Evolutionary conservation across 169 alveolate genomes (phyloP).

Genomic region (Plasmodium ovale): DNA sequence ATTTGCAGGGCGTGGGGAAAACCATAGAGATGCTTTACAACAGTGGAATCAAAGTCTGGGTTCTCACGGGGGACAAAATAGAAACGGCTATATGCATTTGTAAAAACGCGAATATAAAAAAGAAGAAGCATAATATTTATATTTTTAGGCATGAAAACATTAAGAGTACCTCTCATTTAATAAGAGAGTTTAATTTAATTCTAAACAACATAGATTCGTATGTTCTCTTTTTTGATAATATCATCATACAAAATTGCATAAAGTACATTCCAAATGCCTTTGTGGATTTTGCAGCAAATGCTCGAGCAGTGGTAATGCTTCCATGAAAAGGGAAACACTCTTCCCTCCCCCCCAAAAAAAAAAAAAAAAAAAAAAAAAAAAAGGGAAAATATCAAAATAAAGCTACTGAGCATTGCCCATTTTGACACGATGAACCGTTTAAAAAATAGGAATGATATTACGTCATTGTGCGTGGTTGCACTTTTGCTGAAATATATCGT

Average conservation of each 20-base stretch:
- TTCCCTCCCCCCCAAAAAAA: not conserved
- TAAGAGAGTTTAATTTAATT: slow-evolving; percentile 67
- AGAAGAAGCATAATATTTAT: slow-evolving; percentile 81
- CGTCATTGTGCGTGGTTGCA: too few relatives aligned
- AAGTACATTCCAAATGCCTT: slow-evolving; percentile 68
- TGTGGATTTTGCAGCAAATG: slow-evolving; percentile 71
- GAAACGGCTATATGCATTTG: slow-evolving; percentile 99
- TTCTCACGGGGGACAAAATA: slow-evolving; percentile 99
- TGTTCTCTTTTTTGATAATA: slow-evolving; percentile 66
- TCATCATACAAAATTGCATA: slow-evolving; percentile 68
- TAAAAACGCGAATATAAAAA: slow-evolving; percentile 95
- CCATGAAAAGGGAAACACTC: too few relatives aligned
- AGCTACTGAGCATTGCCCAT: too few relatives aligned
- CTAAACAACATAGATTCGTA: slow-evolving; percentile 62
- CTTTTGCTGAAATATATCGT: too few relatives aligned
- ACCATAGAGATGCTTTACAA: slow-evolving; percentile 95
- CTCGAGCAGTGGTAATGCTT: slow-evolving; percentile 77
- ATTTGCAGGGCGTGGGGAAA: slow-evolving; percentile 89
- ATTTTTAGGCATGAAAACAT: slow-evolving; percentile 81
- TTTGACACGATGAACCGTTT: too few relatives aligned
- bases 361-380: not conserved
- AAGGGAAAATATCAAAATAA: too few relatives aligned
- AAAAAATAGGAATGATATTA: too few relatives aligned
- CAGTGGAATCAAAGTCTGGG: slow-evolving; percentile 98
- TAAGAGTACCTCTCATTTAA: slow-evolving; percentile 72